These are phyloP conservation scores for Magnusiomyces fungicola DNA, from an alignment of 1,139 yeast genomes.

Conservation along the genomic window DNA sequence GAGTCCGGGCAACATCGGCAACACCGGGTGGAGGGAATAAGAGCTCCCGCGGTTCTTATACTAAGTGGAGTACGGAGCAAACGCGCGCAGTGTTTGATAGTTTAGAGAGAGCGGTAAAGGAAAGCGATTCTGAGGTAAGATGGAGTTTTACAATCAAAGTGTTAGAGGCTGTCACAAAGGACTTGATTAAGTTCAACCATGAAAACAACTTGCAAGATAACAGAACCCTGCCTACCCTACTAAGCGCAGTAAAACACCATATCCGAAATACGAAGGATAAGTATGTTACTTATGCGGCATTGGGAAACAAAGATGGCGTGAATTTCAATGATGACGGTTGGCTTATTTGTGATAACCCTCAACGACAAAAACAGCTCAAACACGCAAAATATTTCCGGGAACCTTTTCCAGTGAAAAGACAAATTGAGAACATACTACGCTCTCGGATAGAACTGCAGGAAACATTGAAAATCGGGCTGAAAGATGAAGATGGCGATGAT, in stretches of 20 bases:
- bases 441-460: background rate
- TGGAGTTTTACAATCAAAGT: slow-evolving; percentile 3
- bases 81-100: slow-evolving; percentile 2
- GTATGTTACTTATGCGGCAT: background rate
- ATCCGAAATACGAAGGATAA: slow-evolving; percentile 6
- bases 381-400: slow-evolving; percentile 6
- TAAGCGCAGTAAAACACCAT: slow-evolving; percentile 5
- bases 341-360: slow-evolving; percentile 1
- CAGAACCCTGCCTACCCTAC: background rate
- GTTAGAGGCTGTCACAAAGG: slow-evolving; percentile 2
- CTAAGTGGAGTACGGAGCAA: slow-evolving; percentile 4
- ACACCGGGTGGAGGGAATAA: background rate
- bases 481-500: slow-evolving; percentile 1
- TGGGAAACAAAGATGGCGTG: slow-evolving; percentile 3
- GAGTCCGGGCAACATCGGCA: background rate
- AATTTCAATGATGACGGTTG: slow-evolving; percentile 6
- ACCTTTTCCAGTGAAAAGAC: slow-evolving; percentile 4
- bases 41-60: background rate
- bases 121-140: slow-evolving; percentile 3
- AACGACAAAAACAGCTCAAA: background rate
- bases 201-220: background rate
- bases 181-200: background rate
- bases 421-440: background rate
- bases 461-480: background rate
- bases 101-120: background rate